Evolutionary conservation across 2,329 filamentous ascomycete species (phyloP).

Genomic region (Amesomyces nigricolor): DNA sequence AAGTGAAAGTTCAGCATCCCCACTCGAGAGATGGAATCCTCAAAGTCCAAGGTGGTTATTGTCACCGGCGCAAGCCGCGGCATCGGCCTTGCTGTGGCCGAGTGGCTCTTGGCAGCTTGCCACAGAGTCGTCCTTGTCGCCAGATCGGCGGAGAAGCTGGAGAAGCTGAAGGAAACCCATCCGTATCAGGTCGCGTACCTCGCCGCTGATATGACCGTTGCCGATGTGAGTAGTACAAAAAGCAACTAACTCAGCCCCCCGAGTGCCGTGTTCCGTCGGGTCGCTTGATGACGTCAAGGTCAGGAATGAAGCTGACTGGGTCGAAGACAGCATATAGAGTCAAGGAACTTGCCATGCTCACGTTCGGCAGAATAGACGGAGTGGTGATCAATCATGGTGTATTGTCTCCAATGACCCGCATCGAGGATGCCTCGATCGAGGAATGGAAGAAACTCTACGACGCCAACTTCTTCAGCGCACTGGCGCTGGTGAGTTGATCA

Average conservation of each 20-base stretch:
- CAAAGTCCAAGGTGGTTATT: conserved; percentile 57
- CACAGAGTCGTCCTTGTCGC: conserved; percentile 58
- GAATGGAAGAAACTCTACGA: conserved; percentile 75
- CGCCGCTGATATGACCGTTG: conserved; percentile 49
- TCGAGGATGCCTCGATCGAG: conserved; percentile 61
- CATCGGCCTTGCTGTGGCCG: conserved; percentile 52
- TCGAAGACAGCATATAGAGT: conserved; percentile 53
- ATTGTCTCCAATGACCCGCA: conserved; percentile 65
- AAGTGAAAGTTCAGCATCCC: neutral
- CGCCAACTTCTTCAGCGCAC: conserved; percentile 78
- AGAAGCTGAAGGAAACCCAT: conserved; percentile 46
- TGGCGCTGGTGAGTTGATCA: conserved; percentile 60
- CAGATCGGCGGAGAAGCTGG: conserved; percentile 45
- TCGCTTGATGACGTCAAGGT: neutral
- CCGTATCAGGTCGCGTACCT: conserved; percentile 50
- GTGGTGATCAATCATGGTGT: conserved; percentile 85
- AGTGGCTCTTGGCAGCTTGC: conserved; percentile 44
- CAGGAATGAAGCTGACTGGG: neutral
- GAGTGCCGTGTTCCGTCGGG: too few species aligned
- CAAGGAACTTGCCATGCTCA: conserved; percentile 57
- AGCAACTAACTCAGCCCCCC: neutral
- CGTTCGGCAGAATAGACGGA: conserved; percentile 71
- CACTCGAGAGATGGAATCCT: conserved; percentile 27
- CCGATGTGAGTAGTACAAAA: conserved; percentile 36
- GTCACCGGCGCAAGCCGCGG: conserved; percentile 62